These are phyloP conservation scores for Periconia sp. DNA, from an alignment of 2,329 filamentous ascomycete genomes.

Conservation along the genomic window DNA sequence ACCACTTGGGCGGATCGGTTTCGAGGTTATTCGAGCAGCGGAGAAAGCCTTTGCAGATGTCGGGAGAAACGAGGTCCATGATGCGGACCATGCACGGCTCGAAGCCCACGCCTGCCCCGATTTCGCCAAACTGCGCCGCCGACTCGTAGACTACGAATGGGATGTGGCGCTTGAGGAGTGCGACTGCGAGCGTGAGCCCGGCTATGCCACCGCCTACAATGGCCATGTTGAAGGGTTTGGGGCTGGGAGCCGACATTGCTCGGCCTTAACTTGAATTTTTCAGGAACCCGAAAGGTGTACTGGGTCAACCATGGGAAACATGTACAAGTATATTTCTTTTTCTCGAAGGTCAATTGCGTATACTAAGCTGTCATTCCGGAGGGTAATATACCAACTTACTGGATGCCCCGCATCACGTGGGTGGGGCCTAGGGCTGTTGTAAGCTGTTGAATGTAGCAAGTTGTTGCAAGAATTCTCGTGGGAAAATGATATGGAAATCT, in stretches of 20 bases:
- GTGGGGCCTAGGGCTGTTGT: no score
- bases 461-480: no score
- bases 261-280: no score
- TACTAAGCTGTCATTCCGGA: no score
- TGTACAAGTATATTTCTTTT: no score
- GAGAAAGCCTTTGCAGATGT: slow-evolving; percentile 18
- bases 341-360: no score
- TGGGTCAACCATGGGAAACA: no score
- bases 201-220: slow-evolving; percentile 67
- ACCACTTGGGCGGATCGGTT: slow-evolving; percentile 26
- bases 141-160: slow-evolving; percentile 62
- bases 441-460: no score
- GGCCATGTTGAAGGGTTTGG: slow-evolving; percentile 52
- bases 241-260: background rate
- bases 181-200: slow-evolving; percentile 60
- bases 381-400: background rate
- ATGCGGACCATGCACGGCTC: slow-evolving; percentile 22
- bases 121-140: slow-evolving; percentile 60
- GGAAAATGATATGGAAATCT: no score
- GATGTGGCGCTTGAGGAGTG: slow-evolving; percentile 54
- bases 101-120: slow-evolving; percentile 64
- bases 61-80: slow-evolving; percentile 26
- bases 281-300: no score
- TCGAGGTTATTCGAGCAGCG: slow-evolving; percentile 10
- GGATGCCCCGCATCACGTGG: slow-evolving; percentile 7